Evolutionary conservation across 1,284 basidiomycete genomes (phyloP).

Genomic region (Rhodotorula sp.): DNA sequence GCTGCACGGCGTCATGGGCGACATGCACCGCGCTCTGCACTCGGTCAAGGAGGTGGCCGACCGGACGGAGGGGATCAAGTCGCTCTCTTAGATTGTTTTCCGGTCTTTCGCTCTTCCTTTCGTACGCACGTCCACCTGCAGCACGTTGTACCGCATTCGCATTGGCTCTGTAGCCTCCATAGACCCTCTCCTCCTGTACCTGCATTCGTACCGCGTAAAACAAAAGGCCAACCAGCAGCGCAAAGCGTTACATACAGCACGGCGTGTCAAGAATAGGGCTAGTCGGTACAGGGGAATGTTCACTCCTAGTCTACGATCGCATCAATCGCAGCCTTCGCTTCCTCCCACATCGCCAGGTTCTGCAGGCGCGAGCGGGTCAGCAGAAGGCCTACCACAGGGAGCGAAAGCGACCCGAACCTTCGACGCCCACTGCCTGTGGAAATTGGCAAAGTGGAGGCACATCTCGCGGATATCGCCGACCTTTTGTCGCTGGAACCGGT

Average conservation of each 20-base stretch:
- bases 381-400: not conserved
- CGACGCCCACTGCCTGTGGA: conserved; percentile 92
- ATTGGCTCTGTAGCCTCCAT: too few species aligned
- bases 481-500: conserved; percentile 97
- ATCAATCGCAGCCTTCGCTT: conserved; percentile 84
- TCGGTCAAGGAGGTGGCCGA: conserved; percentile 14
- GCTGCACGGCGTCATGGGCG: not conserved
- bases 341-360: conserved; percentile 96
- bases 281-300: not conserved
- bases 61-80: conserved; percentile 14
- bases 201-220: too few species aligned
- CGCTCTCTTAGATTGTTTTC: too few species aligned
- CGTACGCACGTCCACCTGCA: too few species aligned
- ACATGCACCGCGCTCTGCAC: conserved; percentile 1
- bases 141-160: too few species aligned
- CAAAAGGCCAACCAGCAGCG: too few species aligned
- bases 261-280: not conserved
- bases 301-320: conserved; percentile 79
- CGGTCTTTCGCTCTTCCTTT: too few species aligned
- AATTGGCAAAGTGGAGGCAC: conserved; percentile 81
- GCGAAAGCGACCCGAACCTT: conserved; percentile 59
- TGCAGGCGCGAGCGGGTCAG: conserved; percentile 48
- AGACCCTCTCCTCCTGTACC: too few species aligned
- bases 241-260: not conserved
- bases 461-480: conserved; percentile 92